These are phyloP conservation scores for Phaffia rhodozyma DNA, from an alignment of 1,284 basidiomycete species.

Conservation along the genomic window DNA sequence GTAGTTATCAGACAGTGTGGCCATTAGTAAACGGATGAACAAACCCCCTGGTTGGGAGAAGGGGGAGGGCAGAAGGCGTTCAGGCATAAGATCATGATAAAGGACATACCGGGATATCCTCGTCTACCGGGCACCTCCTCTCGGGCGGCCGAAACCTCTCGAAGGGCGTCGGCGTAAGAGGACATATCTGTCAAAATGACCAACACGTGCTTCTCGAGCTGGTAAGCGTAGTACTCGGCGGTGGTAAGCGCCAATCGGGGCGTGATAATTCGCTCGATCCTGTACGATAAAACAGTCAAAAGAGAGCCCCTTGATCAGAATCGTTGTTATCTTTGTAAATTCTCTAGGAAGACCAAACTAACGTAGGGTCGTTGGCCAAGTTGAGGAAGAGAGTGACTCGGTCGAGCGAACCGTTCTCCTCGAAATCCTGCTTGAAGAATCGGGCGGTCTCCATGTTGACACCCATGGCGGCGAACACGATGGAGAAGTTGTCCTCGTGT, in stretches of 20 bases:
- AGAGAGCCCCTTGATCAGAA: neutral
- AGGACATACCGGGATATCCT: conserved; percentile 73
- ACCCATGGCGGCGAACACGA: conserved; percentile 99
- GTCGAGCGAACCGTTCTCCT: conserved; percentile 95
- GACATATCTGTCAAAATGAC: conserved; percentile 99
- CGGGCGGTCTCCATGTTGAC: conserved; percentile 99
- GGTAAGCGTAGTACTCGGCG: conserved; percentile 99
- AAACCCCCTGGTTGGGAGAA: neutral
- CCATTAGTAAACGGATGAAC: neutral
- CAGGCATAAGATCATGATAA: conserved; percentile 10
- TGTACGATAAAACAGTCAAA: conserved; percentile 41
- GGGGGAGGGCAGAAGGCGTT: neutral
- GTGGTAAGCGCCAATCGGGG: conserved; percentile 96
- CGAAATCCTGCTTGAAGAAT: conserved; percentile 99
- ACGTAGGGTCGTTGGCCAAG: conserved; percentile 96
- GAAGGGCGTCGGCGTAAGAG: conserved; percentile 92
- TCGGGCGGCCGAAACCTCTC: conserved; percentile 95
- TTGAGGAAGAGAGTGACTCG: conserved; percentile 98
- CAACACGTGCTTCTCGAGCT: conserved; percentile 97
- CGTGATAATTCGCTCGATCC: conserved; percentile 99
- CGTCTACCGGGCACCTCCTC: conserved; percentile 99
- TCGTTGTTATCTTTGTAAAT: neutral
- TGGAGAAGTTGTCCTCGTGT: conserved; percentile 99
- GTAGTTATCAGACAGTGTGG: neutral
- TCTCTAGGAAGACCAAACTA: conserved; percentile 20